These are phyloP conservation scores for Hygrophorus russula DNA, from an alignment of 768 basidiomycete genomes.

Conservation along the genomic window DNA sequence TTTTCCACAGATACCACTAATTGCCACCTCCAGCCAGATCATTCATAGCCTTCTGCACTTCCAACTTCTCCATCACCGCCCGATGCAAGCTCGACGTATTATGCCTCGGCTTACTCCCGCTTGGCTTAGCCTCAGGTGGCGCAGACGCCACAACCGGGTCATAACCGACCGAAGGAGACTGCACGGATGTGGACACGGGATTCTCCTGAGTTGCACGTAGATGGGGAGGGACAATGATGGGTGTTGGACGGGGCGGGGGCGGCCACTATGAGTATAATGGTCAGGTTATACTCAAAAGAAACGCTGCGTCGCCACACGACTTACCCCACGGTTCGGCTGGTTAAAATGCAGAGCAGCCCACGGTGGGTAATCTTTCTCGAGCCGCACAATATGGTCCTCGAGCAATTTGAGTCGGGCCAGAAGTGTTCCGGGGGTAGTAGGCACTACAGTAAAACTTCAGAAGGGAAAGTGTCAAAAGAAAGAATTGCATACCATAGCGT, in stretches of 20 bases:
- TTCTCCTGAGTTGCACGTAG: constrained; percentile 20
- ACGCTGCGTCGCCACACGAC: constrained; percentile 18
- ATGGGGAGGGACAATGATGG: constrained; percentile 68
- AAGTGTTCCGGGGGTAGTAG: constrained; percentile 55
- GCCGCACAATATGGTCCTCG: constrained; percentile 64
- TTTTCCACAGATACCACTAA: constrained; percentile 4
- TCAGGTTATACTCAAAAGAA: background rate
- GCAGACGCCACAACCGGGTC: background rate
- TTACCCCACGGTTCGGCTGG: constrained; percentile 69
- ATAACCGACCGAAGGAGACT: background rate
- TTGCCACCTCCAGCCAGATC: constrained; percentile 15
- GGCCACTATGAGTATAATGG: constrained; percentile 52
- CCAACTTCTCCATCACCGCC: constrained; percentile 44
- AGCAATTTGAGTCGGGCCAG: constrained; percentile 55
- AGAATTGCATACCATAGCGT: constrained; percentile 47
- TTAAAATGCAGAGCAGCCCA: constrained; percentile 88
- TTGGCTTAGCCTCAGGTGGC: background rate
- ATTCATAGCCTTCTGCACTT: constrained; percentile 41
- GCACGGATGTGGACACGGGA: background rate
- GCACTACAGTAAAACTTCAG: constrained; percentile 33
- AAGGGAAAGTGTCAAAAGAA: background rate
- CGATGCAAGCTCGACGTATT: constrained; percentile 38
- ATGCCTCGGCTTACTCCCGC: background rate
- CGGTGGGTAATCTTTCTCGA: constrained; percentile 78
- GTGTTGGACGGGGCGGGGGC: constrained; percentile 66